Conservation (phyloP, 345 rosid genomes). For the Melastoma malabathricum region DNA sequence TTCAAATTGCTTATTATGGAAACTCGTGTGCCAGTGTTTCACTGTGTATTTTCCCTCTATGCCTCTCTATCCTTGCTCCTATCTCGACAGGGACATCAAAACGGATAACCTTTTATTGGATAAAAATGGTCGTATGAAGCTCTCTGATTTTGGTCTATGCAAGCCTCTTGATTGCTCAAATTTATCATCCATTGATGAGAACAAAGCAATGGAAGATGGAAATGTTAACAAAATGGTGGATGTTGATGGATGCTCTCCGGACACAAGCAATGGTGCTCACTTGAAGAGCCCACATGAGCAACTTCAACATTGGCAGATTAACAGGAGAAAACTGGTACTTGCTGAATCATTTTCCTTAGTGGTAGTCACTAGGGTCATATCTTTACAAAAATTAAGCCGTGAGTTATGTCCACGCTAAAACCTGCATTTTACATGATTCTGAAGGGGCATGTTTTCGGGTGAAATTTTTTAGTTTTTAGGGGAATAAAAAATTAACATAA, state of each 20-base stretch:
- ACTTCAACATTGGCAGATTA: constrained; percentile 82
- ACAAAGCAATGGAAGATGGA: constrained; percentile 58
- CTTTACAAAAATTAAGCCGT: background rate
- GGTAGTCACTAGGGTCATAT: background rate
- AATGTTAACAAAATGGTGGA: constrained; percentile 54
- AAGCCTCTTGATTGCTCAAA: constrained; percentile 82
- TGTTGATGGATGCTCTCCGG: constrained; percentile 36
- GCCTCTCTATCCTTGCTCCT: background rate
- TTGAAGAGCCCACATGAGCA: constrained; percentile 82
- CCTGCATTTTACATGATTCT: too few relatives aligned
- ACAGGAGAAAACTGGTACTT: constrained; percentile 74
- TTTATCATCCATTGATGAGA: constrained; percentile 57
- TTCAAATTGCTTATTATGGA: too few relatives aligned
- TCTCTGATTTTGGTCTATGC: constrained; percentile 98
- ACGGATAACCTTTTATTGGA: constrained; percentile 92
- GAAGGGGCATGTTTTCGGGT: too few relatives aligned
- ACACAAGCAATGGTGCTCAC: constrained; percentile 41
- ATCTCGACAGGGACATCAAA: constrained; percentile 66
- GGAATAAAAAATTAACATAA: too few relatives aligned
- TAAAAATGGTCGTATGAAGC: constrained; percentile 80
- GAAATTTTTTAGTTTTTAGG: too few relatives aligned
- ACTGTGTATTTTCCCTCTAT: background rate
- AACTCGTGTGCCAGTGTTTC: background rate
- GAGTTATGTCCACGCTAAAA: background rate
- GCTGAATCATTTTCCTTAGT: background rate